Evolutionary conservation across 495 filamentous ascomycete species (phyloP), one percentile per base, ranked within the genome.

Genomic region (Pseudevernia furfuracea): DNA sequence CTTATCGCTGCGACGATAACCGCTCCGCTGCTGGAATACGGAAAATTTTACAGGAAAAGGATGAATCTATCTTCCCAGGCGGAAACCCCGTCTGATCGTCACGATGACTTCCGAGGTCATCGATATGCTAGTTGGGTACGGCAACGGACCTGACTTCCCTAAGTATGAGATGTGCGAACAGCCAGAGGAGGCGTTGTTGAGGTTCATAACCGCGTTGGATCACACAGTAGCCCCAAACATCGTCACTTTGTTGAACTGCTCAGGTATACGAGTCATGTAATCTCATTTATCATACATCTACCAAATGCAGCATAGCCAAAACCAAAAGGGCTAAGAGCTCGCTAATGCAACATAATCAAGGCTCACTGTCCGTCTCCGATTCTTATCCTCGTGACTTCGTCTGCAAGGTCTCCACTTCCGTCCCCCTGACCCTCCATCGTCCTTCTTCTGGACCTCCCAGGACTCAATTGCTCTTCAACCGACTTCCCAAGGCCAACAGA

Each of bases 401-500:
- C 66, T 37, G 37, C 63, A 41, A 68, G 43, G 4, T 53, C 43
- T 14, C 23, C 43, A 36, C 19, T 39, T 52, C 37, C 37, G 36
- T 60, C 55, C 11, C n/a, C 55, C 55, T 37, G 28, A 23, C 2
- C 34, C 58, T 56, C 37, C 44, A 25, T 52, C 28, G 25, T 49
- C 30, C 21, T 39, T 43, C 64, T 66, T 39, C 61, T 63, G 6
- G 55, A 41, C 49, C 39, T 48, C 8, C 52, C 61, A 25, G 65
- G 60, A 23, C 15, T 57, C 60, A 71, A 15, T 9, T 67, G 69
- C 48, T 69, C 64, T 43, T 67, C 67, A 25, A 65, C 60, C 14
- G 53, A 52, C 32, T 66, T 71, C 8, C 68, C 66, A 5, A 71
- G 52, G 11, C 70, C 70, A 32, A 71, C 49, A 34, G 49, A 44